A percentile compares a stretch with the other conserved stretches of the same genome.
Evolutionary conservation across 2,329 filamentous ascomycete genomes (phyloP).

Genomic region (Podosphaera aphanis): DNA sequence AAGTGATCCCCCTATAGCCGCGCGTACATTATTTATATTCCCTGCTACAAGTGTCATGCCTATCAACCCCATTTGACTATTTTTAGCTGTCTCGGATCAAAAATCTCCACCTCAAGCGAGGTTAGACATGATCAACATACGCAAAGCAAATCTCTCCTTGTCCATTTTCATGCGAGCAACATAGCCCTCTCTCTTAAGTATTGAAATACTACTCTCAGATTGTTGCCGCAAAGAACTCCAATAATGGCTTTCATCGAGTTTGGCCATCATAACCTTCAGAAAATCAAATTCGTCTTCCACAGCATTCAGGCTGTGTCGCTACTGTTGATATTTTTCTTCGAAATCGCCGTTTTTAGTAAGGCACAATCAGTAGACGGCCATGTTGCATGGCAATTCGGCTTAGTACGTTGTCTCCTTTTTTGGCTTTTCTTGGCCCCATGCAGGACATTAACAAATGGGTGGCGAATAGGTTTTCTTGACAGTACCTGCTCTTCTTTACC

Average conservation of each 20-base stretch:
- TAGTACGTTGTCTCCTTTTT: constrained; percentile 23
- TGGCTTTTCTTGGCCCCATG: neutral
- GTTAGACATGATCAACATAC: neutral
- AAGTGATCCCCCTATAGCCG: too few species aligned
- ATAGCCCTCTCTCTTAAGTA: neutral
- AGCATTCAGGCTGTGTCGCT: constrained; percentile 28
- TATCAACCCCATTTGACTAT: neutral
- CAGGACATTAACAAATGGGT: constrained; percentile 1
- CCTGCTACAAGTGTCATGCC: too few species aligned
- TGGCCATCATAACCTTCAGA: constrained; percentile 14
- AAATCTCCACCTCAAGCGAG: neutral
- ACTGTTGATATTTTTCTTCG: constrained; percentile 32
- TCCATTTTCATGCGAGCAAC: neutral
- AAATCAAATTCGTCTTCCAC: constrained; percentile 32
- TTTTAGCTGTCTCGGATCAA: neutral
- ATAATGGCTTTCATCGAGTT: constrained; percentile 11
- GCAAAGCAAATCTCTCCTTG: neutral
- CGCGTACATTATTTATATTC: too few species aligned
- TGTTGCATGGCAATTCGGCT: constrained; percentile 38
- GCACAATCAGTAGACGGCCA: constrained; percentile 29
- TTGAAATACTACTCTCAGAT: neutral
- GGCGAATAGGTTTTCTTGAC: constrained; percentile 35
- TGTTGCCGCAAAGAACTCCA: neutral
- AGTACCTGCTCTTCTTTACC: constrained; percentile 39
- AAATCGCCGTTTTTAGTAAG: constrained; percentile 33